Evolutionary conservation across 75 land plant species (phyloP), one percentile per base, ranked within the genome.

Genomic region (Cunninghamia lanceolata): DNA sequence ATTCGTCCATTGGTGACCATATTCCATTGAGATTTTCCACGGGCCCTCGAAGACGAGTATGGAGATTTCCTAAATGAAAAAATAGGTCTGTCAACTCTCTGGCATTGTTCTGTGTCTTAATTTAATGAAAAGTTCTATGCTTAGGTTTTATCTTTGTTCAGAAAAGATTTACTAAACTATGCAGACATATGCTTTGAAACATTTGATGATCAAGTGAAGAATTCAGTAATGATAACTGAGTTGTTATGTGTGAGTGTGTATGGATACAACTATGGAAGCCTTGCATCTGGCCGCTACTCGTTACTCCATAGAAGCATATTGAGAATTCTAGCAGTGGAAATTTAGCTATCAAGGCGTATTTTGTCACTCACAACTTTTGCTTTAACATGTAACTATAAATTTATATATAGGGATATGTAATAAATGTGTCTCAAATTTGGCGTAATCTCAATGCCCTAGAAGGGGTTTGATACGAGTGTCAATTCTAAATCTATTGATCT

Each of bases 121-220:
- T n/a, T n/a, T n/a, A n/a, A n/a, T n/a, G 53, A 6, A 52, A 52
- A 52, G 53, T 52, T 52, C 9, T 10, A 52, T 10, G 9, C 53
- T 52, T 52, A 52, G 5, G 53, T 10, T 52, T 6, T 52, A 6
- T 52, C n/a, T n/a, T n/a, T n/a, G n/a, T 52, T 32, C 85, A 93
- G 94, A 83, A 85, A 90, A 21, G 92, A 93, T 0, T 93, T 82
- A 76, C 74, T 53, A 0, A 28, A 84, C 36, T 91, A 82, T 54
- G 94, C 91, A 9, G 84, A 90, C 3, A 63, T 46, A 19, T 93
- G 94, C 74, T 93, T 93, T 68, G 47, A 66, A 82, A 77, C 50
- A 15, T 93, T 93, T 84, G 94, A 91, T 11, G 91, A 93, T 42
- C 35, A 90, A 25, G 92, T 93, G 39, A 90, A 90, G 73, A 68